A percentile compares a stretch with the other conserved stretches of the same genome.
Evolutionary conservation across 2,329 filamentous ascomycete species (phyloP).

Genomic region (Clonostachys rosea): DNA sequence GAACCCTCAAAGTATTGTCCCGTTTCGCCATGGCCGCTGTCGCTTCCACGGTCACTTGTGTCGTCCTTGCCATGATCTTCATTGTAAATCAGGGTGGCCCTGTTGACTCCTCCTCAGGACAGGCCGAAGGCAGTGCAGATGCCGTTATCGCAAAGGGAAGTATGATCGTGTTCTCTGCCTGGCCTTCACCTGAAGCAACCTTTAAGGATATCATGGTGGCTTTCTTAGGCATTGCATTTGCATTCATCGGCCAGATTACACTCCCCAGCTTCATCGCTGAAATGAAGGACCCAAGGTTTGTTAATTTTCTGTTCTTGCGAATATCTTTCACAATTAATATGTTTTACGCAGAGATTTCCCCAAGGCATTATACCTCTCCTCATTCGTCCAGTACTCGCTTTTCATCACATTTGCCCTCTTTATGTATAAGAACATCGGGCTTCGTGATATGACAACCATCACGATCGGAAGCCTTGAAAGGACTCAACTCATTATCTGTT

Average conservation of each 20-base stretch:
- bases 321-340: not conserved
- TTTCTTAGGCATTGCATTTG: slow-evolving; percentile 2
- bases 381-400: not conserved
- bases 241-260: slow-evolving; percentile 3
- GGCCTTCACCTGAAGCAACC: not conserved
- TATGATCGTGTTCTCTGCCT: no score
- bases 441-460: slow-evolving; percentile 1
- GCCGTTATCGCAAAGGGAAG: no score
- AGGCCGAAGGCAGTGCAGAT: no score
- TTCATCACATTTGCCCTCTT: slow-evolving; percentile 2
- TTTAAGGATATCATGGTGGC: not conserved
- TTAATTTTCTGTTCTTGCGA: not conserved
- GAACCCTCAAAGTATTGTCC: no score
- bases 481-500: not conserved
- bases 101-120: no score
- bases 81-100: no score
- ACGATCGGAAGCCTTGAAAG: not conserved
- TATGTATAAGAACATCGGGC: slow-evolving; percentile 2
- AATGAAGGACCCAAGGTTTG: slow-evolving; percentile 4
- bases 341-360: slow-evolving; percentile 1
- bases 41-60: no score
- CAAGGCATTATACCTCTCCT: slow-evolving; percentile 2
- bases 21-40: no score
- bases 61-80: no score
- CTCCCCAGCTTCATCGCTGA: slow-evolving; percentile 4